phyloP scores from a whole-genome alignment of 129 eudicot species.

The Chrysanthemum lavandulifolium region DNA sequence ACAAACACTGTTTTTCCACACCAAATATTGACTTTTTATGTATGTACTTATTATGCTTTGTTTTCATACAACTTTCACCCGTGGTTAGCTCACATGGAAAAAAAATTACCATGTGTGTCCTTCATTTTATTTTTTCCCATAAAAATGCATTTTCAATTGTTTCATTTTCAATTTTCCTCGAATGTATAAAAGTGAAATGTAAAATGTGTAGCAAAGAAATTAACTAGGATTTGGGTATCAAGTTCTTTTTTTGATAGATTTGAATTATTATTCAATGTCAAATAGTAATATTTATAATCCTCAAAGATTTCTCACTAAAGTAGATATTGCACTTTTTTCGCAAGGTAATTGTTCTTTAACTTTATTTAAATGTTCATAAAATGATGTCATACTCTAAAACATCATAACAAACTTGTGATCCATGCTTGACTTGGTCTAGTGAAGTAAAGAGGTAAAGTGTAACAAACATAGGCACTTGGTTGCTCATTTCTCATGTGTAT shows the following conservation, averaged over 20 bases:
- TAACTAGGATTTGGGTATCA: not conserved
- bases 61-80: not conserved
- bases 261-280: not conserved
- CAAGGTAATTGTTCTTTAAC: too few species aligned
- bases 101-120: not conserved
- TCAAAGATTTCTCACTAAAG: too few species aligned
- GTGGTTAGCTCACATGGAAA: constrained; percentile 14
- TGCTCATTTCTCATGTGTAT: not conserved
- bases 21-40: constrained; percentile 28
- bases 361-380: too few species aligned
- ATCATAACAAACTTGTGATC: constrained; percentile 18
- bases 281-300: too few species aligned
- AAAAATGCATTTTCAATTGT: not conserved
- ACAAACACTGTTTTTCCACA: constrained; percentile 9
- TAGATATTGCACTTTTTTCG: too few species aligned
- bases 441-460: not conserved
- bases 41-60: constrained; percentile 9
- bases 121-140: not conserved
- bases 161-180: not conserved
- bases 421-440: not conserved
- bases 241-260: not conserved
- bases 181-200: not conserved
- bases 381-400: not conserved
- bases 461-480: too few species aligned
- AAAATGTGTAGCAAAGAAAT: not conserved